phyloP scores from a whole-genome alignment of 1,284 basidiomycete genomes.

The Fistulina hepatica region DNA sequence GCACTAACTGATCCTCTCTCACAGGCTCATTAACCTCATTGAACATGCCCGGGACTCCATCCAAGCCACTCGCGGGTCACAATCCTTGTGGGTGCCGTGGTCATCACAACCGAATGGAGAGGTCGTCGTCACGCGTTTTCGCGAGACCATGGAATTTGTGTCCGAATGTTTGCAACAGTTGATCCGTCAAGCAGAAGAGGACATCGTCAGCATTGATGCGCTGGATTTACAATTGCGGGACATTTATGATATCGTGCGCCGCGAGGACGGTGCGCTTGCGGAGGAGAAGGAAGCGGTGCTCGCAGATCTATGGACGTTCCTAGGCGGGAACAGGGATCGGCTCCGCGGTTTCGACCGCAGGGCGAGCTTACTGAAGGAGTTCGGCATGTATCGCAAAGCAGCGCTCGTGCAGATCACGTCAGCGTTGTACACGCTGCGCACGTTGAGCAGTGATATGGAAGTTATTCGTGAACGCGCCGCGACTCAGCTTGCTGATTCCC shows the following conservation, averaged over 20 bases:
- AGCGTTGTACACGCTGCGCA: constrained; percentile 46
- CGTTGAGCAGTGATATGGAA: constrained; percentile 61
- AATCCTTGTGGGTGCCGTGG: no score
- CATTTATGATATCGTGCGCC: constrained; percentile 44
- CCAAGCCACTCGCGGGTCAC: no score
- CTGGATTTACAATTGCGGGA: constrained; percentile 48
- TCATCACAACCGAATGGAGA: no score
- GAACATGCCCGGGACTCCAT: no score
- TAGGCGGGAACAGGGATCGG: constrained; percentile 46
- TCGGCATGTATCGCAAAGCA: constrained; percentile 44
- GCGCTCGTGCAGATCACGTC: constrained; percentile 53
- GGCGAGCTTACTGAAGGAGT: constrained; percentile 38
- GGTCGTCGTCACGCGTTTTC: constrained; percentile 41
- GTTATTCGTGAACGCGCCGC: constrained; percentile 55
- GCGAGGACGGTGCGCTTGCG: constrained; percentile 40
- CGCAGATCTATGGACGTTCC: constrained; percentile 50
- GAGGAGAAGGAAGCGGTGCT: constrained; percentile 42
- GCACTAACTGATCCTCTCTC: no score
- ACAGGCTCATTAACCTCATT: no score
- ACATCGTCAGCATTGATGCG: constrained; percentile 39
- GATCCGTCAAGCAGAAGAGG: constrained; percentile 50
- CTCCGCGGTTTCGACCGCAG: constrained; percentile 39
- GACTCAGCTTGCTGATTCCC: constrained; percentile 44
- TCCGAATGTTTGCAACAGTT: constrained; percentile 41
- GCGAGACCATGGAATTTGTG: constrained; percentile 49